Percentiles rank a stretch among this genome's conserved stretches.
Evolutionary conservation across 441 rosid species (phyloP).

Genomic region (Rhodomyrtus psidioides): DNA sequence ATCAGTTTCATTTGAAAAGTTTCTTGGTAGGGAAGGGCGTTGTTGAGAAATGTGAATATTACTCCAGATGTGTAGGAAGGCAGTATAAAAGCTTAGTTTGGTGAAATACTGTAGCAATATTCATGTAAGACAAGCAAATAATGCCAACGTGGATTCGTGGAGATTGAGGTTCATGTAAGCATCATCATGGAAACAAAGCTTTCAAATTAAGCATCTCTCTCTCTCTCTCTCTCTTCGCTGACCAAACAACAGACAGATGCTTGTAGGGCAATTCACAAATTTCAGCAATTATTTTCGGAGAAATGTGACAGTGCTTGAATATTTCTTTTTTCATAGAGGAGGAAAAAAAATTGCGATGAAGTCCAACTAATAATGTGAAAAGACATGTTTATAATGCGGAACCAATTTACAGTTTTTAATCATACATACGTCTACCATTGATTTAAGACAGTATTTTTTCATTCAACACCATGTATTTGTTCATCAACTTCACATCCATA

Average conservation of each 20-base stretch:
- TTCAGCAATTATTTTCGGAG: not conserved
- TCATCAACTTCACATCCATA: not conserved
- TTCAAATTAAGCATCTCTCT: not conserved
- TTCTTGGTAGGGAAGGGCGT: not conserved
- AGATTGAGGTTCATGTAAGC: not conserved
- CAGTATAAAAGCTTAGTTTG: not conserved
- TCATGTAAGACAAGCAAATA: not conserved
- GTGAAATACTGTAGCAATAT: not conserved
- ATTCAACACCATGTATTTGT: not conserved
- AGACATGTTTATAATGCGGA: not conserved
- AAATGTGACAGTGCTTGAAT: not conserved
- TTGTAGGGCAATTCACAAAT: not conserved
- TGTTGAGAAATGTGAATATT: not conserved
- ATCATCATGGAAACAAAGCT: not conserved
- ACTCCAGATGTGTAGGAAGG: not conserved
- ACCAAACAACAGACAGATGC: not conserved
- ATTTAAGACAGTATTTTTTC: not conserved
- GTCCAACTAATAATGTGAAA: not conserved
- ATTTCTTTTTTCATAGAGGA: not conserved
- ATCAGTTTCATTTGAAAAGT: not conserved
- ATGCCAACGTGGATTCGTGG: not conserved
- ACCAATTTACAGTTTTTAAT: not conserved
- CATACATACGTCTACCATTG: not conserved
- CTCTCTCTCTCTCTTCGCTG: not conserved
- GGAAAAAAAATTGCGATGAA: not conserved